Conservation (phyloP, 2,329 filamentous ascomycete genomes). For the Coleophoma cylindrospora region DNA sequence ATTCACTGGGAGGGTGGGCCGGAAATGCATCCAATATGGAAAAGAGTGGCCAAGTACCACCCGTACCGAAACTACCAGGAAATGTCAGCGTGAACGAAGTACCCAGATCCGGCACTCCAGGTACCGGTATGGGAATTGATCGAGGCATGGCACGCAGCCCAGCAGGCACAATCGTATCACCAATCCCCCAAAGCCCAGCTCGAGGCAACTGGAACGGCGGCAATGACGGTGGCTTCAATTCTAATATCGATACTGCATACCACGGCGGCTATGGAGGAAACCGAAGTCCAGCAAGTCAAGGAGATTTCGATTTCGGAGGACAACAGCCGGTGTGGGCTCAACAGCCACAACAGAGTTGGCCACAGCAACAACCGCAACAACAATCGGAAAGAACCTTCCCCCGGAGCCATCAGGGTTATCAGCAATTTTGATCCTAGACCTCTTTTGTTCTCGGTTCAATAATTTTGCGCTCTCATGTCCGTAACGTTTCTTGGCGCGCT, state of each 20-base stretch:
- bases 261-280: conserved; percentile 9
- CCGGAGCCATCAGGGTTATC: background rate
- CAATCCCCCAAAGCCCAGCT: conserved; percentile 6
- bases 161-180: conserved; percentile 7
- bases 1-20: conserved; percentile 22
- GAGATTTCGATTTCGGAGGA: background rate
- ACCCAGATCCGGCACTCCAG: conserved; percentile 2
- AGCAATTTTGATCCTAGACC: background rate
- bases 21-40: conserved; percentile 3
- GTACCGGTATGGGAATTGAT: conserved; percentile 1
- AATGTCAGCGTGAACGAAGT: conserved; percentile 7
- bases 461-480: too few relatives aligned
- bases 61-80: conserved; percentile 4
- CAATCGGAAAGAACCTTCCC: background rate
- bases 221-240: conserved; percentile 11
- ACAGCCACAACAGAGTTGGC: background rate
- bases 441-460: too few relatives aligned
- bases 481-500: too few relatives aligned
- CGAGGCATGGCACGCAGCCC: conserved; percentile 2
- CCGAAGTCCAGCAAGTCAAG: background rate
- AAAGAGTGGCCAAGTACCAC: conserved; percentile 2
- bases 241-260: conserved; percentile 11
- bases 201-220: conserved; percentile 12
- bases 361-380: background rate
- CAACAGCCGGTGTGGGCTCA: background rate